phyloP scores from a whole-genome alignment of 805 yeast genomes.

The Ogataea nakhonphanomensis region DNA sequence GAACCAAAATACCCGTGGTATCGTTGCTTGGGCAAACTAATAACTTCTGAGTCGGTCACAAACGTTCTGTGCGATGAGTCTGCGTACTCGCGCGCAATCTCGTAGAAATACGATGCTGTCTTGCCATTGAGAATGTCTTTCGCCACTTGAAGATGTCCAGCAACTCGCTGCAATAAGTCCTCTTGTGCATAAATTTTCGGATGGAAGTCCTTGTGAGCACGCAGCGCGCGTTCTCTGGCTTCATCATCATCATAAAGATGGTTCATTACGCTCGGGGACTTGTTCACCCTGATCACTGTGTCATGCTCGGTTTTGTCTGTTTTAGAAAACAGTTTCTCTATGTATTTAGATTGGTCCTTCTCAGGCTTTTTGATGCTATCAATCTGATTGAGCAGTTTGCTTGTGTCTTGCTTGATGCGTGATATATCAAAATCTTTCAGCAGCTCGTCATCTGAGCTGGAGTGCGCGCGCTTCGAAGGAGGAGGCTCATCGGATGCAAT shows the following conservation, averaged over 20 bases:
- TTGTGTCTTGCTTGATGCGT: conserved; percentile 28
- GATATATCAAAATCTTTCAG: conserved; percentile 28
- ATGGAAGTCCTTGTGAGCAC: conserved; percentile 19
- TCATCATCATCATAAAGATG: conserved; percentile 18
- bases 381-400: conserved; percentile 31
- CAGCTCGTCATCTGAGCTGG: conserved; percentile 21
- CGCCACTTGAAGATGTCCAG: conserved; percentile 8
- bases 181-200: conserved; percentile 14
- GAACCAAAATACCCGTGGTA: conserved; percentile 65
- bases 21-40: conserved; percentile 41
- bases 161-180: conserved; percentile 9
- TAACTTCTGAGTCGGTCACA: conserved; percentile 46
- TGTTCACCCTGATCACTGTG: conserved; percentile 7
- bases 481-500: conserved; percentile 8
- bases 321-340: conserved; percentile 18
- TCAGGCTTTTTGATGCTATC: conserved; percentile 32
- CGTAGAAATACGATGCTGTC: conserved; percentile 46
- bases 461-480: not conserved
- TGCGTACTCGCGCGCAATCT: conserved; percentile 42
- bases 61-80: conserved; percentile 38
- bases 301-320: conserved; percentile 13
- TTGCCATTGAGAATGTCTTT: conserved; percentile 37
- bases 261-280: conserved; percentile 1
- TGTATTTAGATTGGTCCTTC: conserved; percentile 16
- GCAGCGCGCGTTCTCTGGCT: conserved; percentile 11